A percentile compares a stretch with the other conserved stretches of the same genome.
Evolutionary conservation across 148 eudicot genomes (phyloP).

Genomic region (Persicaria maculosa): DNA sequence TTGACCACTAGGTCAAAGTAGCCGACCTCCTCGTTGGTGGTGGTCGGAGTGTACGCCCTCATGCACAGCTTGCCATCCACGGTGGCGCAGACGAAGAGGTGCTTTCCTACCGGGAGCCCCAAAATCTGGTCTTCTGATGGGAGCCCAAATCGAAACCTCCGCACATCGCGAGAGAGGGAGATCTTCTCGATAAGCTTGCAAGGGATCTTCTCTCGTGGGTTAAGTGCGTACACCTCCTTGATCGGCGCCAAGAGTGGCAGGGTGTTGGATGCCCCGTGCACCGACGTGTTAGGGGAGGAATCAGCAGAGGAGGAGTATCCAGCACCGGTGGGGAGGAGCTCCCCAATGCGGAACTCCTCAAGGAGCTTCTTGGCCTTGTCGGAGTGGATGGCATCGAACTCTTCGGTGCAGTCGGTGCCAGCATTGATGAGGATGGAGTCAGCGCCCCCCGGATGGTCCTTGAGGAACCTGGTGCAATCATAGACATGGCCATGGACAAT

Average conservation of each 20-base stretch:
- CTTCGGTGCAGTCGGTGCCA: conserved; percentile 84
- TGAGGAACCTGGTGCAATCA: conserved; percentile 61
- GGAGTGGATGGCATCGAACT: conserved; percentile 88
- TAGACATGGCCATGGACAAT: conserved; percentile 72
- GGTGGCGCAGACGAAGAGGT: conserved; percentile 59
- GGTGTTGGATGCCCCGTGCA: conserved; percentile 40
- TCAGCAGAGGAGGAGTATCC: conserved; percentile 33
- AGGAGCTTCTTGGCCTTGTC: conserved; percentile 70
- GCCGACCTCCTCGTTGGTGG: conserved; percentile 50
- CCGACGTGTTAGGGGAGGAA: conserved; percentile 55
- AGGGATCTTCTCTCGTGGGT: conserved; percentile 53
- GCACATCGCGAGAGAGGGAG: conserved; percentile 67
- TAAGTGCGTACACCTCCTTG: conserved; percentile 31
- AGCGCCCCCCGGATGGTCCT: conserved; percentile 83
- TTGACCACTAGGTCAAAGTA: conserved; percentile 74
- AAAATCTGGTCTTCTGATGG: conserved; percentile 57
- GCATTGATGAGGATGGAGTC: conserved; percentile 89
- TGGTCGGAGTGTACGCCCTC: conserved; percentile 89
- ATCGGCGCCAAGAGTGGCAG: conserved; percentile 33
- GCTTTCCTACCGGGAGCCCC: conserved; percentile 81
- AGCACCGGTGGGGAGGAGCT: conserved; percentile 48
- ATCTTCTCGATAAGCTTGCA: conserved; percentile 59
- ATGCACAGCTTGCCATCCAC: conserved; percentile 68
- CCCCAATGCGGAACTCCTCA: conserved; percentile 64
- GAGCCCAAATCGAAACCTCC: conserved; percentile 52